Conservation (phyloP, 2,329 filamentous ascomycete species). For the Verticillium nonalfalfae region DNA sequence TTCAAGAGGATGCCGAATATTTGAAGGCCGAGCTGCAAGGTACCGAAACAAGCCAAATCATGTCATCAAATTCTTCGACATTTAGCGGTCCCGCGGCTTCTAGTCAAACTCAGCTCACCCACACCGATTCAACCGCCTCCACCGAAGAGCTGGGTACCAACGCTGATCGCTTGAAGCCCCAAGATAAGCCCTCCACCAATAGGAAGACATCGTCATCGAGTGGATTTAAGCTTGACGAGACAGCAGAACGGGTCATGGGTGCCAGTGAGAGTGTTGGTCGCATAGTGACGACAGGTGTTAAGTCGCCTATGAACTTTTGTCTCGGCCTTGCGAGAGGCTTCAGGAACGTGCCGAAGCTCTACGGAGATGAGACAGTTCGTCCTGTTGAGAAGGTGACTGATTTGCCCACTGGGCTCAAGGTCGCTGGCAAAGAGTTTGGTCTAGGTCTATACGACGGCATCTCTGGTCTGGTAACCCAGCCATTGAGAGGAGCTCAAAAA, state of each 20-base stretch:
- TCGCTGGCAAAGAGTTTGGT: constrained; percentile 73
- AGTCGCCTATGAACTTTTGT: constrained; percentile 79
- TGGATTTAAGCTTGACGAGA: neutral
- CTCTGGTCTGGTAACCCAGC: constrained; percentile 74
- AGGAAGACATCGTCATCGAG: constrained; percentile 10
- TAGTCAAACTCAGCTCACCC: neutral
- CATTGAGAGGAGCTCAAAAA: constrained; percentile 51
- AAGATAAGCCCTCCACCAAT: neutral
- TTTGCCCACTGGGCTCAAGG: constrained; percentile 66
- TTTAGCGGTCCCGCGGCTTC: neutral
- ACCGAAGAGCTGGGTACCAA: neutral
- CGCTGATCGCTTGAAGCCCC: neutral
- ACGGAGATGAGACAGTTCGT: constrained; percentile 76
- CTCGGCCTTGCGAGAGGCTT: constrained; percentile 79
- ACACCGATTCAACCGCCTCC: neutral
- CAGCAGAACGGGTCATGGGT: constrained; percentile 53
- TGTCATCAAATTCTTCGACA: neutral
- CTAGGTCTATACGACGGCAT: constrained; percentile 77
- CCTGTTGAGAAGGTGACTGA: constrained; percentile 75
- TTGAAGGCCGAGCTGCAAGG: neutral
- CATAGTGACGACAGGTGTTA: constrained; percentile 70
- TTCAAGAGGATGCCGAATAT: neutral
- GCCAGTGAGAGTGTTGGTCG: constrained; percentile 62
- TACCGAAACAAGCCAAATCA: neutral
- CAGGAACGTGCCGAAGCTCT: constrained; percentile 78